These are phyloP conservation scores for Edaphochlamys debaryana DNA, from an alignment of 139 green algal genomes.

Conservation along the genomic window DNA sequence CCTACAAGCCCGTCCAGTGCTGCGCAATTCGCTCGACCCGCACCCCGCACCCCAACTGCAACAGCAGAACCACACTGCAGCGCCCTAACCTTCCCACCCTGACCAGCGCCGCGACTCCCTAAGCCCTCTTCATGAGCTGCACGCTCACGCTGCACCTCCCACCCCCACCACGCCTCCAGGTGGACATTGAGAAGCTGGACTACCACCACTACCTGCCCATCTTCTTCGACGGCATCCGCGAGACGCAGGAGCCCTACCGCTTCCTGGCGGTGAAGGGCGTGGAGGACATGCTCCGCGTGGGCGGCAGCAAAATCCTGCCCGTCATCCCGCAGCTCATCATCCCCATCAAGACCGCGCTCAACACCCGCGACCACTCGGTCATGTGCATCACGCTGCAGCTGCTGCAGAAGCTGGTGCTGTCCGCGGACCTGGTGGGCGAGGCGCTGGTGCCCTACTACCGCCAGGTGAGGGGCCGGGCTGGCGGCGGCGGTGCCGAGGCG, in stretches of 20 bases:
- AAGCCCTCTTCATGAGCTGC: too few species aligned
- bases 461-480: constrained; percentile 61
- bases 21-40: too few species aligned
- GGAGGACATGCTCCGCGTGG: constrained; percentile 83
- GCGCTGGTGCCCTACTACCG: constrained; percentile 91
- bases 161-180: too few species aligned
- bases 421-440: constrained; percentile 78
- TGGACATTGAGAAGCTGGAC: constrained; percentile 84
- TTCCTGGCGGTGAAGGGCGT: constrained; percentile 87
- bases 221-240: constrained; percentile 90
- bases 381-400: constrained; percentile 87
- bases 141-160: background rate
- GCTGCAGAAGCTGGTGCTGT: constrained; percentile 79
- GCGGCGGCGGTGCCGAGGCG: too few species aligned
- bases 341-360: constrained; percentile 88
- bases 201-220: constrained; percentile 93
- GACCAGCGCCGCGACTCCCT: too few species aligned
- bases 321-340: constrained; percentile 93
- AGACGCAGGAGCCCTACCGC: constrained; percentile 89
- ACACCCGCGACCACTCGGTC: constrained; percentile 76
- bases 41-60: too few species aligned
- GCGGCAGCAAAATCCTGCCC: constrained; percentile 79
- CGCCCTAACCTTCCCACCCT: too few species aligned
- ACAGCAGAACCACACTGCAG: too few species aligned
- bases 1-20: too few species aligned